Evolutionary conservation across 345 rosid species (phyloP), one percentile per base, ranked within the genome.

Genomic region (Passiflora organensis): DNA sequence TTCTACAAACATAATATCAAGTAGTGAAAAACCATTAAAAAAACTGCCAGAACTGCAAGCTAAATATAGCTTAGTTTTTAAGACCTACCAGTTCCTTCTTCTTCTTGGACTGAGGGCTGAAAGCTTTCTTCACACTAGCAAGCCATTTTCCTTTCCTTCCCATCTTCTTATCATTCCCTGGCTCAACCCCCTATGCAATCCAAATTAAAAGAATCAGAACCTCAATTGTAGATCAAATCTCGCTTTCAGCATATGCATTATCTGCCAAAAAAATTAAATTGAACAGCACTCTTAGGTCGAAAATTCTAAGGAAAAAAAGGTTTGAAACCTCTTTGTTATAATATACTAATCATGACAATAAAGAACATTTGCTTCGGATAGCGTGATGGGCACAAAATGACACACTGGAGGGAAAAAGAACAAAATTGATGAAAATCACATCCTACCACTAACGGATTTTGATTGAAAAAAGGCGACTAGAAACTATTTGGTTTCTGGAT

Each of bases 111-210:
- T 84, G 81, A 12, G 95, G 89, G 64, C 91, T 84, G 63, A 88
- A 81, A 39, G 89, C 89, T 62, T 82, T 93, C 86, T 78, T 93
- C 52, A 93, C 83, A 44, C 74, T 78, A 25, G 95, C 78, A 72
- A 93, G 78, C 99, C 99, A 93, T 63, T 86, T 93, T 18, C 89
- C 95, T 68, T 89, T 88, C 64, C 67, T 81, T 49, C 99, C 96
- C 99, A 93, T 93, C 73, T 75, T 70, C 65, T 71, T 66, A 76
- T 69, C 77, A 62, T 76, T 74, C 67, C 72, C 52, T 59, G 48
- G 23, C 53, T 28, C 32, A 42, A 70, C 64, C 38, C 34, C 8
- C 34, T 28, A 28, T n/a, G n/a, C n/a, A n/a, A n/a, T n/a, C n/a
- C 34, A 28, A 28, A 28, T 3, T 28, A 28, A 8, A 28, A 8